Evolutionary conservation across 768 basidiomycete genomes (phyloP).

Genomic region (Boletus tomentosulus): DNA sequence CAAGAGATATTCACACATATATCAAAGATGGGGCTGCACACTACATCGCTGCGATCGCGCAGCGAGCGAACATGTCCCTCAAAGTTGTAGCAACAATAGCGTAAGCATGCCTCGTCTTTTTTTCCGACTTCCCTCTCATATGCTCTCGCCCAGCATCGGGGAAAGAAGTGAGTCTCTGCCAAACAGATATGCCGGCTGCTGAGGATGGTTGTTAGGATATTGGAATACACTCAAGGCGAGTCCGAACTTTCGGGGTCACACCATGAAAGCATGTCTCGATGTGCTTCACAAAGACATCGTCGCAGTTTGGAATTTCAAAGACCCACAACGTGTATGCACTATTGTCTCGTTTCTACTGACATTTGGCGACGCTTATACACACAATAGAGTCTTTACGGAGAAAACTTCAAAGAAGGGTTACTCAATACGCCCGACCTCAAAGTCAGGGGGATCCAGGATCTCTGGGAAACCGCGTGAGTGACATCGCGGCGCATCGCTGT

Average conservation of each 20-base stretch:
- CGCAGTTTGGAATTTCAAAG: conserved; percentile 3
- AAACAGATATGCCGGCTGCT: background rate
- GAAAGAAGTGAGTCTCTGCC: background rate
- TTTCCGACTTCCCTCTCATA: background rate
- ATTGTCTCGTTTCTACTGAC: background rate
- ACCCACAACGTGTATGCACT: background rate
- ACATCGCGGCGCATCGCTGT: background rate
- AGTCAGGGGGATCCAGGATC: background rate
- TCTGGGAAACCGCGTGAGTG: background rate
- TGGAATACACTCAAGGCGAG: background rate
- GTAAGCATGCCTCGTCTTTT: background rate
- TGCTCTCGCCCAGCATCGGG: background rate
- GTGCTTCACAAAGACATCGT: conserved; percentile 5
- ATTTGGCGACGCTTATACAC: background rate
- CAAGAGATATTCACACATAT: background rate
- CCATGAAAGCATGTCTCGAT: background rate
- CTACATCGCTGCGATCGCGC: conserved; percentile 1
- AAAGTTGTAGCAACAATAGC: background rate
- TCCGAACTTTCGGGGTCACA: background rate
- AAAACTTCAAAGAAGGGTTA: background rate
- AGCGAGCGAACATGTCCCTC: conserved; percentile 1
- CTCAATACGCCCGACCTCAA: background rate
- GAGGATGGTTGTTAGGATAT: background rate
- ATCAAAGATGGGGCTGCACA: background rate
- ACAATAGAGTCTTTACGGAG: background rate